Evolutionary conservation across 305 asterid species (phyloP).

Genomic region (Striga hermonthica): DNA sequence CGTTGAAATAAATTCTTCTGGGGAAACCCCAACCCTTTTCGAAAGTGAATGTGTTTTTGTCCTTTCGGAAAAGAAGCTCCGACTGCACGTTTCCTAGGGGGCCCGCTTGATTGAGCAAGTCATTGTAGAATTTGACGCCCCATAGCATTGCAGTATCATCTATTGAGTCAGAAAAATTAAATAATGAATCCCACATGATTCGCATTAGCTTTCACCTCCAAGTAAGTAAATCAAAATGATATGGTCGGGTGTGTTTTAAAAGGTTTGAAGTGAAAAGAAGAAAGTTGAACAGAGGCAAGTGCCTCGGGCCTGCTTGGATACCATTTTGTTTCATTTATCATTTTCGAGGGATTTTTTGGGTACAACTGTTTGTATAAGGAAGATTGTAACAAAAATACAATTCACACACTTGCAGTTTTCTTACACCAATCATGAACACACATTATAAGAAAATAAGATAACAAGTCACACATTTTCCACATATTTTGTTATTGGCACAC

Average conservation of each 20-base stretch:
- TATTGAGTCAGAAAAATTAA: slow-evolving; percentile 28
- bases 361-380: too few relatives aligned
- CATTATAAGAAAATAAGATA: too few relatives aligned
- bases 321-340: too few relatives aligned
- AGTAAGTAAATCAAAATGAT: background rate
- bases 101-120: slow-evolving; percentile 67
- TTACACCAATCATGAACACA: too few relatives aligned
- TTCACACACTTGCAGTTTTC: too few relatives aligned
- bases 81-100: slow-evolving; percentile 72
- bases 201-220: background rate
- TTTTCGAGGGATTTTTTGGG: too few relatives aligned
- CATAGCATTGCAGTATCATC: slow-evolving; percentile 82
- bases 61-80: slow-evolving; percentile 70
- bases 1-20: slow-evolving; percentile 69
- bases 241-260: background rate
- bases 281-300: too few relatives aligned
- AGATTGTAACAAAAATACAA: too few relatives aligned
- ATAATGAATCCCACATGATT: slow-evolving; percentile 1
- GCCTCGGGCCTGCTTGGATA: too few relatives aligned
- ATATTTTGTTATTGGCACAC: too few relatives aligned
- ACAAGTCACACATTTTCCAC: too few relatives aligned
- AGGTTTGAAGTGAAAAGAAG: too few relatives aligned
- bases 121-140: slow-evolving; percentile 76
- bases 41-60: slow-evolving; percentile 57
- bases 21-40: slow-evolving; percentile 89